These are phyloP conservation scores for Ascochyta fabae DNA, from an alignment of 2,329 filamentous ascomycete species.

Conservation along the genomic window DNA sequence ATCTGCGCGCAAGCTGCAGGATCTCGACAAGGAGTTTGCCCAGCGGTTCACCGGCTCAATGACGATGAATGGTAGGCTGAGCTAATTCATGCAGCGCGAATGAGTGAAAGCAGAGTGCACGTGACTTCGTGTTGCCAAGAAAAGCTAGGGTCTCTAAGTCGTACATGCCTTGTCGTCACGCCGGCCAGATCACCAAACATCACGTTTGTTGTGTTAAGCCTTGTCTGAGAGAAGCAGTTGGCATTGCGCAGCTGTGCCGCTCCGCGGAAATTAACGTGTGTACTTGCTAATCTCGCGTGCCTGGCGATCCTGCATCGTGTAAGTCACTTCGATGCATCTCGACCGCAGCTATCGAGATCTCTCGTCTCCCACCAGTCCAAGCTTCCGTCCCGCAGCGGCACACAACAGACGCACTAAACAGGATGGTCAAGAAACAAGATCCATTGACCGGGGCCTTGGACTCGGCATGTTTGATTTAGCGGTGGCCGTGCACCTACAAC, in stretches of 20 bases:
- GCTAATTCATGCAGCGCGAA: not conserved
- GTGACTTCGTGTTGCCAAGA: not conserved
- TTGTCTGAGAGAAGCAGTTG: not conserved
- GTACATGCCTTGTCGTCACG: constrained; percentile 8
- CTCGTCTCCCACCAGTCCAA: not conserved
- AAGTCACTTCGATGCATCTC: not conserved
- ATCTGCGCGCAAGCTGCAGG: constrained; percentile 10
- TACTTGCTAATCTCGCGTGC: not conserved
- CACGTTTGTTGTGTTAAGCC: not conserved
- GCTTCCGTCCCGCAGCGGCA: not conserved
- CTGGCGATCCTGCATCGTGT: not conserved
- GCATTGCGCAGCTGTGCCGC: no score
- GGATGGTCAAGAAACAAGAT: not conserved
- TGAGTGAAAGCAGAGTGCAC: not conserved
- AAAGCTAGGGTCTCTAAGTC: not conserved
- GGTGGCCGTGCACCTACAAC: not conserved
- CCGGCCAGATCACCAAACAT: not conserved
- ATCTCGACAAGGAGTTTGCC: constrained; percentile 6
- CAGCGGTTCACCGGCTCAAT: not conserved
- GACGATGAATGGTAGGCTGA: not conserved
- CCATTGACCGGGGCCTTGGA: not conserved
- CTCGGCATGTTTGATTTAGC: not conserved
- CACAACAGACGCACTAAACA: not conserved
- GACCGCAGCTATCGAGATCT: not conserved
- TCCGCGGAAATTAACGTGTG: constrained; percentile 2